Evolutionary conservation across 2,329 filamentous ascomycete species (phyloP).

Genomic region (Stachybotrys elegans): DNA sequence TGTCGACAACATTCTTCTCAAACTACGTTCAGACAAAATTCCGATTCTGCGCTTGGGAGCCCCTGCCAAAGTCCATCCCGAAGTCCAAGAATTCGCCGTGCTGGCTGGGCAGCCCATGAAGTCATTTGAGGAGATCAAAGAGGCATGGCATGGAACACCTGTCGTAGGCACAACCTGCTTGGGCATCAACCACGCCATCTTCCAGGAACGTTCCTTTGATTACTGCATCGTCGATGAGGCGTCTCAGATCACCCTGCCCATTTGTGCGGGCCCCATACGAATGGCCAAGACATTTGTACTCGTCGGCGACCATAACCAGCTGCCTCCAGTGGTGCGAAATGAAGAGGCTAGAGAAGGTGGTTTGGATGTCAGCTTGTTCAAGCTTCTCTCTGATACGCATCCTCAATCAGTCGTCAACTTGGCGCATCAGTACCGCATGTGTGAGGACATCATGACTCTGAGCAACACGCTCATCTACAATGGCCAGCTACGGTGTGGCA

Average conservation of each 20-base stretch:
- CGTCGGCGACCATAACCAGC: conserved; percentile 93
- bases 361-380: conserved; percentile 90
- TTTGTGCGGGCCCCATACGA: conserved; percentile 88
- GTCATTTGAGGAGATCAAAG: conserved; percentile 77
- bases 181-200: conserved; percentile 83
- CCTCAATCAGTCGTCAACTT: conserved; percentile 85
- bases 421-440: conserved; percentile 98
- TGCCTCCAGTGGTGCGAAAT: conserved; percentile 91
- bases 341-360: conserved; percentile 81
- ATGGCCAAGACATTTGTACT: conserved; percentile 91
- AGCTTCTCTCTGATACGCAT: conserved; percentile 82
- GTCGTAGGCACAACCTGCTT: conserved; percentile 95
- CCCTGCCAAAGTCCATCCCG: conserved; percentile 77
- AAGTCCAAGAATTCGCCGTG: conserved; percentile 80
- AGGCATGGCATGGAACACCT: conserved; percentile 77
- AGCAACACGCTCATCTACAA: conserved; percentile 91
- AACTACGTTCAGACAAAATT: conserved; percentile 74
- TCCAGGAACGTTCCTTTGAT: conserved; percentile 85
- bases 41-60: conserved; percentile 82
- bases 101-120: conserved; percentile 69
- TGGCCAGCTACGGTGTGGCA: conserved; percentile 87
- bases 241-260: conserved; percentile 92
- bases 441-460: conserved; percentile 90
- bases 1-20: conserved; percentile 95
- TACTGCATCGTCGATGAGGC: conserved; percentile 99